Evolutionary conservation across 805 yeast species (phyloP), one percentile per base, ranked within the genome.

Genomic region (Candida cerambycidarum): DNA sequence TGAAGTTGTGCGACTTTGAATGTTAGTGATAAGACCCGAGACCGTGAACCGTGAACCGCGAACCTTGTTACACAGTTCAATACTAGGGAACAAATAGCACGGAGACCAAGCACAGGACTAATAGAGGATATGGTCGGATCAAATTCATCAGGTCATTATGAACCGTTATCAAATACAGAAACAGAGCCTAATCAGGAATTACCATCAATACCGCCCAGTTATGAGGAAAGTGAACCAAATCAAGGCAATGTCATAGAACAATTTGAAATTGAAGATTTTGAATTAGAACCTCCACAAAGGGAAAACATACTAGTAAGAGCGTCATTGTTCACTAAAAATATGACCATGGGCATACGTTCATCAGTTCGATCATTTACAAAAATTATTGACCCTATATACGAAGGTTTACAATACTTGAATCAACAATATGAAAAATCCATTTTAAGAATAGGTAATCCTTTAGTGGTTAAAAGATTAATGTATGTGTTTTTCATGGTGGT

Each of bases 401-500:
- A 77, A 54, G 68, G 74, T 2, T 72, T 71, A 48, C 58, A 61
- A 36, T 69, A 59, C 43, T 49, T 72, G 34, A 61, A 61, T 41
- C 62, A 66, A 30, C 71, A 73, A 40, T 65, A 79, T 41, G 96
- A 90, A 52, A 62, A 67, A 23, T 61, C 71, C 19, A 62, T 92
- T 10, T 69, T 81, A 14, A 76, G 77, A 46, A 52, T 86, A n/a
- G 96, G 97, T 4, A 89, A 90, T 57, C 97, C 97, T 3, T 63
- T 89, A 37, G 84, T 92, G 19, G 80, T 90, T 19, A 84, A 85
- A 52, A 69, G 98, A 32, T 69, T 90, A 30, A 61, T 86, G 2
- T 88, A 88, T 54, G 85, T 92, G 9, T 54, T 82, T 2, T 57
- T 83, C 37, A 77, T 88, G 51, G 78, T 88, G n/a, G 45, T 65